phyloP scores from a whole-genome alignment of 441 rosid species.

The Aquilaria agallochum region DNA sequence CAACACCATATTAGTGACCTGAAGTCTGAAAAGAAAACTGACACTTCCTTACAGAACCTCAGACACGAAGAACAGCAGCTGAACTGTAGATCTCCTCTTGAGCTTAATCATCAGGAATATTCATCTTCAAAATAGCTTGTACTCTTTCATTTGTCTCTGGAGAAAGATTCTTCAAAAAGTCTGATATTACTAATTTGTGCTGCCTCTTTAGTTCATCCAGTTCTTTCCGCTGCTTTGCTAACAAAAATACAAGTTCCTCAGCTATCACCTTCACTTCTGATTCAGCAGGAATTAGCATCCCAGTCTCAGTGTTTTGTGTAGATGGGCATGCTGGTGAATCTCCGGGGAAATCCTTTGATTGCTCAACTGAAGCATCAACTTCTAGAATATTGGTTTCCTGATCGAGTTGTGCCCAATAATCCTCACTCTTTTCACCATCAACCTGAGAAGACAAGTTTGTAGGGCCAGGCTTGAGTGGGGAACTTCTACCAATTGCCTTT shows the following conservation, averaged over 20 bases:
- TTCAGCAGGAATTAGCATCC: conserved; percentile 8
- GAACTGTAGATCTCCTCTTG: conserved; percentile 11
- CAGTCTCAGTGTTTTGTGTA: conserved; percentile 7
- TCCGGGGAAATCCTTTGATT: conserved; percentile 9
- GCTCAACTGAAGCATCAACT: conserved; percentile 13
- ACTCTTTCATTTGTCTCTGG: conserved; percentile 48
- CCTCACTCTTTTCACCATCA: conserved; percentile 1
- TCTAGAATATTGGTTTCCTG: conserved; percentile 23
- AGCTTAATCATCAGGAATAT: conserved; percentile 22
- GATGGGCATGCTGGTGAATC: conserved; percentile 4
- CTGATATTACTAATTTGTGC: conserved; percentile 48
- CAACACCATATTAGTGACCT: too few species aligned
- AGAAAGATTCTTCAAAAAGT: conserved; percentile 50
- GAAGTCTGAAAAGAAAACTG: too few species aligned
- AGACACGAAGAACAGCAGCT: neutral
- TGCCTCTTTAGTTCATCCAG: conserved; percentile 54
- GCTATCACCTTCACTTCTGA: conserved; percentile 29
- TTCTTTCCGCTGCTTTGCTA: conserved; percentile 63
- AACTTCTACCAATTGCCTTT: conserved; percentile 34
- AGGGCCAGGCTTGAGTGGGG: conserved; percentile 29
- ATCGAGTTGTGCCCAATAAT: conserved; percentile 14
- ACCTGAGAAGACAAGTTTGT: conserved; percentile 19
- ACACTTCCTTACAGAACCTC: neutral
- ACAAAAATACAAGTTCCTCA: conserved; percentile 52
- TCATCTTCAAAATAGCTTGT: conserved; percentile 32